These are phyloP conservation scores for Actinomortierella ambigua DNA, from an alignment of 371 early-diverging fungal species.

Conservation along the genomic window DNA sequence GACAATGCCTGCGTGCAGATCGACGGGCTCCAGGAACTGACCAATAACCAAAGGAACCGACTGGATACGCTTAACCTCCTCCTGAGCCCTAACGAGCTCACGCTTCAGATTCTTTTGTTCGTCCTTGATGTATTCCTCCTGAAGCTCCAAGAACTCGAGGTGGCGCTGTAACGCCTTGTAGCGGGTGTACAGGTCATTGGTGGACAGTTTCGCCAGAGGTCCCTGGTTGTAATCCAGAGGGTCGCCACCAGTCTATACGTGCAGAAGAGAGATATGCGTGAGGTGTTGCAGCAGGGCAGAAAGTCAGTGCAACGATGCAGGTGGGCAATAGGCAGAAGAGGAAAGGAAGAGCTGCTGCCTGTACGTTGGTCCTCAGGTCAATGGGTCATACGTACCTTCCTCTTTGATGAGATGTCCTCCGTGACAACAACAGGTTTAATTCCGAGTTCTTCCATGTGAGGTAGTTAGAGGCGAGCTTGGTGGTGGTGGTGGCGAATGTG, in stretches of 20 bases:
- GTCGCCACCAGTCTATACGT: slow-evolving; percentile 13
- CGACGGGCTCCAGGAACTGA: slow-evolving; percentile 99
- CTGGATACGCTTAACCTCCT: slow-evolving; percentile 99
- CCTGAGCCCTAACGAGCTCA: slow-evolving; percentile 95
- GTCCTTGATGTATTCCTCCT: slow-evolving; percentile 99
- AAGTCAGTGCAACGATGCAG: neutral
- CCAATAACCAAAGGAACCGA: slow-evolving; percentile 99
- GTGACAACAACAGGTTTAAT: slow-evolving; percentile 25
- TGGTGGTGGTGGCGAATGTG: neutral
- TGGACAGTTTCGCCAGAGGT: slow-evolving; percentile 63
- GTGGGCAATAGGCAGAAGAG: neutral
- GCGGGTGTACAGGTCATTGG: slow-evolving; percentile 89
- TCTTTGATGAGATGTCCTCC: slow-evolving; percentile 21
- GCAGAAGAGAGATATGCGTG: neutral
- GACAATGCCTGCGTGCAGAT: slow-evolving; percentile 98
- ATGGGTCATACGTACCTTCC: slow-evolving; percentile 11
- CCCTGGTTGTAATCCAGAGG: slow-evolving; percentile 29
- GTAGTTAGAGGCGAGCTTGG: neutral
- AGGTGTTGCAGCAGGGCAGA: neutral
- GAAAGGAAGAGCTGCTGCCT: neutral
- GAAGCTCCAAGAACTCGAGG: slow-evolving; percentile 94
- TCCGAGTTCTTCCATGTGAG: slow-evolving; percentile 45
- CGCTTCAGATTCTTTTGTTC: slow-evolving; percentile 97
- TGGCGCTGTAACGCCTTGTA: slow-evolving; percentile 95
- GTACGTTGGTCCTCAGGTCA: neutral